Percentiles rank a stretch among this genome's conserved stretches.
Conservation (phyloP, 2,329 filamentous ascomycete species). For the Sclerotinia spermophila region DNA sequence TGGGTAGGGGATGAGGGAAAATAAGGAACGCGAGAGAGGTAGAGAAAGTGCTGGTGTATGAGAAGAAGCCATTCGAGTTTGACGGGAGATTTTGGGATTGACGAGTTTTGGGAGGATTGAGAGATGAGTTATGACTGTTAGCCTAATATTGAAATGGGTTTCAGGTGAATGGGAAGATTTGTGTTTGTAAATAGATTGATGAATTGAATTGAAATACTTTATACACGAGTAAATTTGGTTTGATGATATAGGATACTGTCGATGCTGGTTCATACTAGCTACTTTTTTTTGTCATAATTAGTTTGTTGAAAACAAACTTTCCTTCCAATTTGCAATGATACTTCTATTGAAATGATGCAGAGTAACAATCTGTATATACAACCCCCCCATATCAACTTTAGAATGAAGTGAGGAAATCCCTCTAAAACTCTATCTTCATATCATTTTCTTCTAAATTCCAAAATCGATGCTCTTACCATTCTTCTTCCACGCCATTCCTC, state of each 20-base stretch:
- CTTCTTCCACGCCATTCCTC: too few species aligned
- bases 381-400: too few species aligned
- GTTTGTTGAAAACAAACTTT: too few species aligned
- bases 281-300: too few species aligned
- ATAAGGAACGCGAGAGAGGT: too few species aligned
- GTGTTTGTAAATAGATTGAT: neutral
- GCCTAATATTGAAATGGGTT: neutral
- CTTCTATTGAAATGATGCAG: too few species aligned
- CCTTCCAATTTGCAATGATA: too few species aligned
- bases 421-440: neutral
- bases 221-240: neutral
- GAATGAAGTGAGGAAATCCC: too few species aligned
- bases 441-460: neutral
- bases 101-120: neutral
- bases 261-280: too few species aligned
- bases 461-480: neutral
- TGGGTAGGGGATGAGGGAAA: neutral
- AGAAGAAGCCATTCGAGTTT: fast-evolving
- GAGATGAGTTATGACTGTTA: too few species aligned
- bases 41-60: too few species aligned
- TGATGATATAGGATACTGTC: neutral
- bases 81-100: fast-evolving
- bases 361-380: too few species aligned
- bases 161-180: neutral
- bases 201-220: neutral